A percentile compares a stretch with the other conserved stretches of the same genome.
Conservation (phyloP, 164 flowering plant genomes). For the Chimonanthus praecox region DNA sequence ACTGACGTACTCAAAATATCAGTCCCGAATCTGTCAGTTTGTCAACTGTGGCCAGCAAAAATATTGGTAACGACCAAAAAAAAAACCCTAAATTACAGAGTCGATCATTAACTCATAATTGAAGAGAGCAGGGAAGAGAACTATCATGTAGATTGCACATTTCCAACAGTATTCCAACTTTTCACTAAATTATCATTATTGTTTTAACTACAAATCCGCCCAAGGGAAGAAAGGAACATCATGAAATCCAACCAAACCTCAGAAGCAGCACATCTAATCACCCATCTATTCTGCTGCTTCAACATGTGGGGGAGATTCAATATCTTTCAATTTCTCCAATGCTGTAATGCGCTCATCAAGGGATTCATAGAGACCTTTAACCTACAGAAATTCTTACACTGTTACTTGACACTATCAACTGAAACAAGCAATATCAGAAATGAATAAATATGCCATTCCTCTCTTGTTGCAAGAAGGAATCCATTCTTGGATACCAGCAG, state of each 20-base stretch:
- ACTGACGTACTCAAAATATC: no score
- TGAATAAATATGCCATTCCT: neutral
- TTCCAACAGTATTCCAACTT: neutral
- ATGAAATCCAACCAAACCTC: neutral
- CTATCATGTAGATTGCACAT: neutral
- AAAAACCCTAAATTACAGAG: no score
- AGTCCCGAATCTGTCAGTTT: no score
- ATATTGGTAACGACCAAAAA: no score
- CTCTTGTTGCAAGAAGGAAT: neutral
- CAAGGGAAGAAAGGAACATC: neutral
- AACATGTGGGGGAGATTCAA: slow-evolving; percentile 30
- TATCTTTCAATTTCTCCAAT: slow-evolving; percentile 48
- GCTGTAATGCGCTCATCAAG: slow-evolving; percentile 44
- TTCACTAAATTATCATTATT: slow-evolving; percentile 9
- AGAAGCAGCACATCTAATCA: slow-evolving; percentile 3
- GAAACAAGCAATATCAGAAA: neutral
- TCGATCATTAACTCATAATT: no score
- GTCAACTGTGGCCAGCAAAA: no score
- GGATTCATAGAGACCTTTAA: slow-evolving; percentile 46
- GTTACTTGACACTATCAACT: neutral
- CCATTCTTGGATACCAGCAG: no score
- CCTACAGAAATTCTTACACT: slow-evolving; percentile 23
- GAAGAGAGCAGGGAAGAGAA: neutral
- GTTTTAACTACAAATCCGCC: neutral
- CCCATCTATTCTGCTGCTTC: slow-evolving; percentile 40